These are phyloP conservation scores for Fragaria ananassa DNA, from an alignment of 306 rosid species.

Conservation along the genomic window DNA sequence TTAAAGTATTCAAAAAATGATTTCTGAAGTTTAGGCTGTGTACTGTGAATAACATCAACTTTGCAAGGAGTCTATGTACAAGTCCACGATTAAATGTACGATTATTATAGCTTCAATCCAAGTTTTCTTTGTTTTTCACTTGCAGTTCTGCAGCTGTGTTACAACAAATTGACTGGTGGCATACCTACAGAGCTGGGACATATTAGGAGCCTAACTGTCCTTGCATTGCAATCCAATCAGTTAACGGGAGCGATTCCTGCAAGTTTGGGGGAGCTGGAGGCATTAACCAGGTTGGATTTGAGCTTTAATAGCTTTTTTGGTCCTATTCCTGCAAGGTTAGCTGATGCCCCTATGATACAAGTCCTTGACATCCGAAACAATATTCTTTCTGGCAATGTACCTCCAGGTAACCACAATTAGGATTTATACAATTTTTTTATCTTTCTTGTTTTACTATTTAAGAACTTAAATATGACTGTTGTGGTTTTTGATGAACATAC, in stretches of 20 bases:
- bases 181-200: slow-evolving; percentile 66
- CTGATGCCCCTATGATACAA: slow-evolving; percentile 52
- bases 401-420: slow-evolving; percentile 45
- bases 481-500: slow-evolving; percentile 22
- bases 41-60: neutral
- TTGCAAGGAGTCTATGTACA: neutral
- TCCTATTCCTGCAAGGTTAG: slow-evolving; percentile 68
- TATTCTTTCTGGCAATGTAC: slow-evolving; percentile 69
- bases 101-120: neutral
- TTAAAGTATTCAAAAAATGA: neutral
- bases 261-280: slow-evolving; percentile 59
- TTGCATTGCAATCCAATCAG: slow-evolving; percentile 75
- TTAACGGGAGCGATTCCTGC: slow-evolving; percentile 83
- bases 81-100: neutral
- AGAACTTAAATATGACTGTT: slow-evolving; percentile 7
- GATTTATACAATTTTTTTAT: neutral
- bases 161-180: slow-evolving; percentile 66
- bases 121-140: slow-evolving; percentile 10
- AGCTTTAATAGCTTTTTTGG: slow-evolving; percentile 74
- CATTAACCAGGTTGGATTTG: slow-evolving; percentile 62
- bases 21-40: neutral
- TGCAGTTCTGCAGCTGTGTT: slow-evolving; percentile 89
- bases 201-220: slow-evolving; percentile 51
- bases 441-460: neutral
- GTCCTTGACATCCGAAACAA: slow-evolving; percentile 66